Evolutionary conservation across 2,329 filamentous ascomycete species (phyloP), one percentile per base, ranked within the genome.

Genomic region (Diplodia corticola): DNA sequence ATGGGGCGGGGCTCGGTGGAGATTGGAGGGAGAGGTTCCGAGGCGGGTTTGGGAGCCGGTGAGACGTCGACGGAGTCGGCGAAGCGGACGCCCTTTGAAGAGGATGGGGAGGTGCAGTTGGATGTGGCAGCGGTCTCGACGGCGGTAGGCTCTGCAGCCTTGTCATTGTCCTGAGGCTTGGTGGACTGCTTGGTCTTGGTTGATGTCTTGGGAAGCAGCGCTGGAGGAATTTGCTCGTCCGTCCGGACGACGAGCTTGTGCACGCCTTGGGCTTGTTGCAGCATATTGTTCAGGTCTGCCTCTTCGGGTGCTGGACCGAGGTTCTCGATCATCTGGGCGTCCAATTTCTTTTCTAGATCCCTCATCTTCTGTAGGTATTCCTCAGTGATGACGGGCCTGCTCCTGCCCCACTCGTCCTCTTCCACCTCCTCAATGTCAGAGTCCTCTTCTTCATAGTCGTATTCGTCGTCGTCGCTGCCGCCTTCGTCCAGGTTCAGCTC

Each of bases 341-440:
- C 85, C n/a, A 97, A 83, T 69, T 88, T 89, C 74, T 89, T 84
- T 77, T 97, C 91, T 4, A 99, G 82, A 70, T 93, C 91, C 51
- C 90, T 84, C 95, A 99, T 98, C 70, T 91, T 86, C 71, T 86
- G 83, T 35, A 88, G 87, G 73, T 96, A 96, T 15, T 91, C 89
- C 50, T 92, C 88, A 17, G 86, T 87, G 61, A 97, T 79, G 13
- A 89, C 83, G 22, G 83, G 84, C 20, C 84, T 94, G 20, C 86
- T 90, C 59, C 91, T 88, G 4, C 94, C 94, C 73, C 87, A 89
- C 68, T 90, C 84, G 73, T 95, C 89, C 12, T 89, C 87, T 63
- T 91, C 89, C 2, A 83, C 79, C 1, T 82, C 81, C n/a, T 86
- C 87, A 55, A 78, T 78, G 37, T 80, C 71, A 4, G 80, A 81